Conservation (phyloP, 495 filamentous ascomycete genomes). For the Neurospora sp. region DNA sequence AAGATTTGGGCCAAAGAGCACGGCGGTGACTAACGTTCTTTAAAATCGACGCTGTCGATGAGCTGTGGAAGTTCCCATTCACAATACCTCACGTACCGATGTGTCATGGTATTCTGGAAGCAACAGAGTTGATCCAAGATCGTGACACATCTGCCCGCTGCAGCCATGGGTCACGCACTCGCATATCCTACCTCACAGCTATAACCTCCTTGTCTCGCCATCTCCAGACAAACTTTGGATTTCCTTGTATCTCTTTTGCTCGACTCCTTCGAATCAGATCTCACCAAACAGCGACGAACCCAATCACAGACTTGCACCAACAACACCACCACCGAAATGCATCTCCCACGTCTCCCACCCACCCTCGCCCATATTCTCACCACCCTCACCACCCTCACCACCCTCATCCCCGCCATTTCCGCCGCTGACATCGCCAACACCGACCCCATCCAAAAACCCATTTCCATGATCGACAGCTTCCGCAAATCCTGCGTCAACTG, state of each 20-base stretch:
- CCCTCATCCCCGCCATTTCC: background rate
- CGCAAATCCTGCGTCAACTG: background rate
- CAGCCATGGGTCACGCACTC: background rate
- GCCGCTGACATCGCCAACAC: background rate
- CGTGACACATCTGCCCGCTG: background rate
- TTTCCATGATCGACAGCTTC: background rate
- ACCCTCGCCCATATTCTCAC: background rate
- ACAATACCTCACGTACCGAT: background rate
- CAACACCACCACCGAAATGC: background rate
- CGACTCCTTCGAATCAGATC: background rate
- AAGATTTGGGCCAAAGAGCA: background rate
- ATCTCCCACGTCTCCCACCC: background rate
- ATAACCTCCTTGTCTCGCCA: background rate
- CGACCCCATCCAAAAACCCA: background rate
- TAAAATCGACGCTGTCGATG: background rate
- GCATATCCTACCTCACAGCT: background rate
- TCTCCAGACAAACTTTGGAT: background rate
- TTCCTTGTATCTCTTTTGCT: background rate
- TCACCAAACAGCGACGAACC: background rate
- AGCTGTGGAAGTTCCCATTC: background rate
- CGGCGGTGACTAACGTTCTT: background rate
- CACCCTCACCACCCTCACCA: background rate
- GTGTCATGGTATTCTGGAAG: background rate
- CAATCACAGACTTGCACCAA: background rate
- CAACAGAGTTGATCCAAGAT: too few relatives aligned